Conservation (phyloP, 164 flowering plant species). For the Sextonia rubra region DNA sequence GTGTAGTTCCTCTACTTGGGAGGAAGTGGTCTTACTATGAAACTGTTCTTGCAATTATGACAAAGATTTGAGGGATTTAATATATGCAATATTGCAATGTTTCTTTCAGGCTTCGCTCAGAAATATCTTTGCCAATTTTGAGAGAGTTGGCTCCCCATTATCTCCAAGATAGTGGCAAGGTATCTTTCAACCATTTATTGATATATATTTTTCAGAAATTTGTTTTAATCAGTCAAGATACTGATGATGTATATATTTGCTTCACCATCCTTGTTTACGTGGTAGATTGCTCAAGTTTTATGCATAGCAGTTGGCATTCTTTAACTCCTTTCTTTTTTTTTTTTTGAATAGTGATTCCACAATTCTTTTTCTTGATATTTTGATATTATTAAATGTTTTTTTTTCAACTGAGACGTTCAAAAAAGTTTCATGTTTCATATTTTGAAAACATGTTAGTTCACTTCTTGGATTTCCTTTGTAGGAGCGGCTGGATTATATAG, state of each 20-base stretch:
- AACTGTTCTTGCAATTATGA: not conserved
- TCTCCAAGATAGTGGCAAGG: slow-evolving; percentile 84
- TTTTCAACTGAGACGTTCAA: no score
- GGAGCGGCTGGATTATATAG: slow-evolving; percentile 96
- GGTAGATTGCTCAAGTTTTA: not conserved
- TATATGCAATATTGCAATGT: slow-evolving; percentile 5
- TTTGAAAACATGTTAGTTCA: not conserved
- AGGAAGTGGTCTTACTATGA: not conserved
- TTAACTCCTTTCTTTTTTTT: not conserved
- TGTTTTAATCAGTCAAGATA: not conserved
- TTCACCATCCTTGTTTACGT: not conserved
- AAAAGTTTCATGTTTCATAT: not conserved
- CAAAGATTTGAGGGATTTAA: slow-evolving; percentile 3
- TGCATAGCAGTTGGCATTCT: not conserved
- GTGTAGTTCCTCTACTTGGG: not conserved
- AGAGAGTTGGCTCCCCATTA: slow-evolving; percentile 92
- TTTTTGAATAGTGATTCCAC: not conserved
- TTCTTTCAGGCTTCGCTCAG: slow-evolving; percentile 70
- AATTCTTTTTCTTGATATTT: not conserved
- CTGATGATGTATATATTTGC: not conserved
- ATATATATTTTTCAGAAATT: not conserved
- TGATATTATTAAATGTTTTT: not conserved
- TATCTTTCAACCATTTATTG: slow-evolving; percentile 16
- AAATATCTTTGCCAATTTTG: slow-evolving; percentile 83
- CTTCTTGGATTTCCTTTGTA: slow-evolving; percentile 21